A percentile compares a stretch with the other conserved stretches of the same genome.
Evolutionary conservation across 805 yeast genomes (phyloP).

Genomic region (Ogataea methanolica): DNA sequence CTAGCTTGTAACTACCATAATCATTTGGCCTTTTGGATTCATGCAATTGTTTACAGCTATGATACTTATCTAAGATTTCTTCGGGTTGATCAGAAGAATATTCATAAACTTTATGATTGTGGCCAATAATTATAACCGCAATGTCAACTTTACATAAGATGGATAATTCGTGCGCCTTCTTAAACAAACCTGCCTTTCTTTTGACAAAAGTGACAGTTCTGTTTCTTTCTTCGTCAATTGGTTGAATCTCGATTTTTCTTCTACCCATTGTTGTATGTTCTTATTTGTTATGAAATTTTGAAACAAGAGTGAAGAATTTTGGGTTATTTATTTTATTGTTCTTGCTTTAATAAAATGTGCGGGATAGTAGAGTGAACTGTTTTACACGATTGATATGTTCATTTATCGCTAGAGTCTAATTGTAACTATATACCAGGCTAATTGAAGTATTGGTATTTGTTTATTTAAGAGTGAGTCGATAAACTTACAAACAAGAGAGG

Average conservation of each 20-base stretch:
- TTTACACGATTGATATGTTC: too few relatives aligned
- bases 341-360: too few relatives aligned
- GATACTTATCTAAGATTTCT: constrained; percentile 40
- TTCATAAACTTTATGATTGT: constrained; percentile 79
- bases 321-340: too few relatives aligned
- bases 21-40: constrained; percentile 63
- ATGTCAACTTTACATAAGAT: constrained; percentile 90
- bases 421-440: too few relatives aligned
- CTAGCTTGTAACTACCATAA: constrained; percentile 54
- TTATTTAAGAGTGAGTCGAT: too few relatives aligned
- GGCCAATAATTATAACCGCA: constrained; percentile 83
- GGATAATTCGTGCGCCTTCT: constrained; percentile 80
- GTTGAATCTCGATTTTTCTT: constrained; percentile 91
- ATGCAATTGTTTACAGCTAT: constrained; percentile 31
- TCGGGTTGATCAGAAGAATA: constrained; percentile 68
- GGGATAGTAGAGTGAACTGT: too few relatives aligned
- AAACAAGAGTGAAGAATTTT: too few relatives aligned
- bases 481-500: too few relatives aligned
- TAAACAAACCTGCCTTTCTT: constrained; percentile 90
- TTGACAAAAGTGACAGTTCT: constrained; percentile 84
- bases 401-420: too few relatives aligned
- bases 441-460: too few relatives aligned
- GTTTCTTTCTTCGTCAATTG: constrained; percentile 85
- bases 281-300: neutral
- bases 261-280: constrained; percentile 67